Base-by-base conservation (phyloP, 805 yeast species). In the Candida tammaniensis region DNA sequence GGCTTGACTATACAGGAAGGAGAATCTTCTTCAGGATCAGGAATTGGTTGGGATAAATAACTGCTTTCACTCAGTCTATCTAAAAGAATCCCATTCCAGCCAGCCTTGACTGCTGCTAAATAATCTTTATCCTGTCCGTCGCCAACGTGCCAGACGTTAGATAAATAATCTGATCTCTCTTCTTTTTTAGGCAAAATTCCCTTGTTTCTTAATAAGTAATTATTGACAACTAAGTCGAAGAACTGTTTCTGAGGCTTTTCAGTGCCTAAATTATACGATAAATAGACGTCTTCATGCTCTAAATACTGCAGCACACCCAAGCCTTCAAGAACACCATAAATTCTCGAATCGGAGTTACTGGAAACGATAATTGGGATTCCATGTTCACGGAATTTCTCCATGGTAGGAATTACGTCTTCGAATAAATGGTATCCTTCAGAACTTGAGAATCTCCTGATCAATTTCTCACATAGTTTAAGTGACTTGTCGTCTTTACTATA, bases 331-430 rank as follows among this genome's bases (percentile, higher is more conserved):
- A 80, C 54, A 4, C 51, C 47, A 19, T 60, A 50, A n/a, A 74
- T 72, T 11, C 79, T 48, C 2, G 73, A 70, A 53, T 82, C 89
- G 0, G 86, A 78, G 50, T 83, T 83, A 38, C 82, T 74, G 7
- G 77, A 60, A 4, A 76, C 65, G 1, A 75, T 67, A 7, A 76
- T 28, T 1, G 55, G 47, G 1, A 72, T 51, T 4, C 59, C 65
- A 8, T 51, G 46, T 4, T 48, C 43, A 25, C 53, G 33, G 18
- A 71, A 52, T 8, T 39, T 46, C 17, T 50, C 42, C 30, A 80
- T 52, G 4, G 75, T 65, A 4, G 71, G 70, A 1, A 64, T 38
- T 5, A 80, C 76, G 49, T 81, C 89, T 2, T 67, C 68, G 45
- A 61, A 78, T 4, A 76, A 59, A 4, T 47, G 49, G 49, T 81